A percentile compares a stretch with the other conserved stretches of the same genome.
These are phyloP conservation scores for Nymphaea colorata DNA, from an alignment of 164 flowering plant genomes.

Conservation along the genomic window DNA sequence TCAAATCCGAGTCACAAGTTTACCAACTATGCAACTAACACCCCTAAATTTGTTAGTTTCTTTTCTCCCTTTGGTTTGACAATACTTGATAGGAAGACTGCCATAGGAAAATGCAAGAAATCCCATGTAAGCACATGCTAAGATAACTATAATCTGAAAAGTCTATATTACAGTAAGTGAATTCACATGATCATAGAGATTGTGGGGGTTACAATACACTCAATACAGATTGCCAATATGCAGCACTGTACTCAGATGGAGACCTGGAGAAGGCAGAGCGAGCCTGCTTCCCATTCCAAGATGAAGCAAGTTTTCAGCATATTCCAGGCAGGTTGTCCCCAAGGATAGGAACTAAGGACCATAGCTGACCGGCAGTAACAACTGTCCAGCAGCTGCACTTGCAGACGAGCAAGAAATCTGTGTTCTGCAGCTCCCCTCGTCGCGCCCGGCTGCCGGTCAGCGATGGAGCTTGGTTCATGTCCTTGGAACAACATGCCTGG, in stretches of 20 bases:
- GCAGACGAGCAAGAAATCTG: constrained; percentile 16
- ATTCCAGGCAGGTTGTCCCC: constrained; percentile 44
- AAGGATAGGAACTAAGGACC: constrained; percentile 18
- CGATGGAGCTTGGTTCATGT: constrained; percentile 18
- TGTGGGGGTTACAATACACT: not conserved
- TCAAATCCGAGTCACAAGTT: too few species aligned
- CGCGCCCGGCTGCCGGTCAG: constrained; percentile 9
- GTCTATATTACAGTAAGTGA: not conserved
- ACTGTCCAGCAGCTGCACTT: not conserved
- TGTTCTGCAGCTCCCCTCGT: constrained; percentile 13
- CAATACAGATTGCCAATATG: not conserved
- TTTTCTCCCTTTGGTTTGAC: too few species aligned
- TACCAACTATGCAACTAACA: too few species aligned
- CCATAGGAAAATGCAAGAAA: not conserved
- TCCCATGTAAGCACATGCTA: not conserved
- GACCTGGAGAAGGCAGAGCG: not conserved
- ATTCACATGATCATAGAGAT: not conserved
- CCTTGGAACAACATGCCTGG: constrained; percentile 44
- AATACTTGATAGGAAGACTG: too few species aligned
- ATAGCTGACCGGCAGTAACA: constrained; percentile 3
- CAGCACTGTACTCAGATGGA: not conserved
- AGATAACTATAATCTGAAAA: not conserved
- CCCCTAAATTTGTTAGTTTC: too few species aligned
- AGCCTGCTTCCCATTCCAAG: not conserved
- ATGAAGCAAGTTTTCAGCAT: constrained; percentile 8